Percentiles rank a stretch among this genome's conserved stretches.
Conservation (phyloP, 2,329 filamentous ascomycete species). For the Scopulariopsis brevicaulis region DNA sequence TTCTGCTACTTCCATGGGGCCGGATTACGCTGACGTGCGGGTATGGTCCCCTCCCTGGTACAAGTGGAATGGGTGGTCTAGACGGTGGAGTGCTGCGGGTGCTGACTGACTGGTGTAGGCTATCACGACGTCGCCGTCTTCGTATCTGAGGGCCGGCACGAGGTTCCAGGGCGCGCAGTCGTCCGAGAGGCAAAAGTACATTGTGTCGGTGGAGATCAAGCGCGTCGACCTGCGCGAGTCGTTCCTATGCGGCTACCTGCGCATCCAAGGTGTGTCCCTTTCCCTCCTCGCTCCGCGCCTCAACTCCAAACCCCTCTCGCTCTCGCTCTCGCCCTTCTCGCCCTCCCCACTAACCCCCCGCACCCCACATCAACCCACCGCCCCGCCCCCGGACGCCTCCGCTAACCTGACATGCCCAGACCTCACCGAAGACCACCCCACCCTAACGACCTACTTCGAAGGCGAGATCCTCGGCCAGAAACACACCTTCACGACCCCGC, state of each 20-base stretch:
- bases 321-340: no score
- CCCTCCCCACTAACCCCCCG: no score
- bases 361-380: not conserved
- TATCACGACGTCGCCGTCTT: constrained; percentile 70
- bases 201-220: constrained; percentile 94
- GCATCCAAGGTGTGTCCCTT: constrained; percentile 70
- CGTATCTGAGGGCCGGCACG: constrained; percentile 76
- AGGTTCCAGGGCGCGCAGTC: constrained; percentile 85
- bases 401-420: constrained; percentile 37
- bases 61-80: not conserved
- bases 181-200: constrained; percentile 85
- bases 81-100: not conserved
- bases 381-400: not conserved
- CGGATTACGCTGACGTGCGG: constrained; percentile 23
- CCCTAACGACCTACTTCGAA: constrained; percentile 96
- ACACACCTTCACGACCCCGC: constrained; percentile 85
- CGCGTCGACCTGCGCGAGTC: constrained; percentile 91
- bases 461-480: constrained; percentile 95
- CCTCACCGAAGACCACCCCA: constrained; percentile 89
- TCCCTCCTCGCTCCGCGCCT: not conserved
- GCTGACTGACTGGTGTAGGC: constrained; percentile 33
- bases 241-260: constrained; percentile 87
- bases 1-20: constrained; percentile 23
- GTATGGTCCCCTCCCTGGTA: constrained; percentile 13
- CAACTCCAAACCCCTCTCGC: not conserved